phyloP scores from a whole-genome alignment of 768 basidiomycete species.

The Xanthoconium purpureum region DNA sequence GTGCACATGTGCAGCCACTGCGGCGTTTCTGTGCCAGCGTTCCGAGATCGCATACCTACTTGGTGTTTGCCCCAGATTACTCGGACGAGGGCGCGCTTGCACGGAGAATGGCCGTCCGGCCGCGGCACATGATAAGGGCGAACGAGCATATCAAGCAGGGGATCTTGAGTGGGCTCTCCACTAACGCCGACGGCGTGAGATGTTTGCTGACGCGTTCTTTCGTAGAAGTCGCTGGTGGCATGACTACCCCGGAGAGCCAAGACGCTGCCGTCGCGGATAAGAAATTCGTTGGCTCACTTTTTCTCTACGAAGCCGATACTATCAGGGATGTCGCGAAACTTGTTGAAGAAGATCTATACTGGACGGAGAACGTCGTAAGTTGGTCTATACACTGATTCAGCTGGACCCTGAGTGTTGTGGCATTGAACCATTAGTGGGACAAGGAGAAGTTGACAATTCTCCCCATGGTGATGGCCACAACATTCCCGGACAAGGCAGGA shows the following conservation, averaged over 20 bases:
- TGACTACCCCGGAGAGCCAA: conserved; percentile 59
- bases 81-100: conserved; percentile 55
- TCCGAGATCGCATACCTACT: conserved; percentile 15
- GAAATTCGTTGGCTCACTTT: conserved; percentile 59
- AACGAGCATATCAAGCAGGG: conserved; percentile 42
- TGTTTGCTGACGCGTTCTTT: conserved; percentile 5
- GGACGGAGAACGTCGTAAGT: conserved; percentile 42
- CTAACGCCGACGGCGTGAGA: background rate
- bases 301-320: conserved; percentile 53
- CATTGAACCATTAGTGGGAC: conserved; percentile 47
- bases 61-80: conserved; percentile 68
- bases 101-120: conserved; percentile 55
- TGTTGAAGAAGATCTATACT: conserved; percentile 44
- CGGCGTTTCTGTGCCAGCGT: conserved; percentile 13
- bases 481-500: conserved; percentile 26
- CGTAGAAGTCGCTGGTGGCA: conserved; percentile 51
- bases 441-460: conserved; percentile 48
- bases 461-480: conserved; percentile 42
- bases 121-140: conserved; percentile 48
- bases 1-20: background rate
- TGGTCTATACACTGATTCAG: background rate
- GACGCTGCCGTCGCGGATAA: conserved; percentile 42
- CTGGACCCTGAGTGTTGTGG: background rate
- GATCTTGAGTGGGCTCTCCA: conserved; percentile 45
- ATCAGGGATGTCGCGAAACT: conserved; percentile 44